phyloP scores from a whole-genome alignment of 768 basidiomycete genomes.

The Galerina marginata region DNA sequence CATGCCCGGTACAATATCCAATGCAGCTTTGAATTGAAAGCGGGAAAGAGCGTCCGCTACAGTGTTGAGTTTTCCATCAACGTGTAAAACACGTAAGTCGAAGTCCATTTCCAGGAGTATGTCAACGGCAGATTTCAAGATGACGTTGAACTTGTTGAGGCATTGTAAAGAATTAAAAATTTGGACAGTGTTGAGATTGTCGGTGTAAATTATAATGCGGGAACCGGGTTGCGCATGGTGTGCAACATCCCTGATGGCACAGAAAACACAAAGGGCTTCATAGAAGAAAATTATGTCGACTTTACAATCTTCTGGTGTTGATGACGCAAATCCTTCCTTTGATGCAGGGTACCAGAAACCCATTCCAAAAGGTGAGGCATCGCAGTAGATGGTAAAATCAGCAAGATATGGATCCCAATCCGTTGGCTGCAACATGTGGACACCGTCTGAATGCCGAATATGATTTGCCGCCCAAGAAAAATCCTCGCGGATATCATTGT shows the following conservation, averaged over 20 bases:
- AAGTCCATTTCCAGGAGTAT: background rate
- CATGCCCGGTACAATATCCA: background rate
- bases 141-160: conserved; percentile 25
- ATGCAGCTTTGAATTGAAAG: background rate
- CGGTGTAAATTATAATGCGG: conserved; percentile 29
- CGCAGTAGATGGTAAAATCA: conserved; percentile 4
- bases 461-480: conserved; percentile 3
- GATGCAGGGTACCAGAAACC: conserved; percentile 26
- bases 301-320: background rate
- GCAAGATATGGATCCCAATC: conserved; percentile 11
- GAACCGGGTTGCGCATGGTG: background rate
- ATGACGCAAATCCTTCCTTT: conserved; percentile 22
- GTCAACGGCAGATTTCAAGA: conserved; percentile 31
- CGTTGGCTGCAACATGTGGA: background rate
- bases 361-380: conserved; percentile 12
- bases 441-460: background rate
- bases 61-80: conserved; percentile 25
- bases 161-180: conserved; percentile 32
- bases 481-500: conserved; percentile 19
- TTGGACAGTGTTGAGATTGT: conserved; percentile 34
- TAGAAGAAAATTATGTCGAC: conserved; percentile 5
- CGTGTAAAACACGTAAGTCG: conserved; percentile 28
- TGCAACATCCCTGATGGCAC: background rate
- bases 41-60: conserved; percentile 35
- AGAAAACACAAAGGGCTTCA: conserved; percentile 12